Percentiles rank a stretch among this genome's conserved stretches.
Evolutionary conservation across 768 basidiomycete species (phyloP).

Genomic region (Lyophyllum atratum): DNA sequence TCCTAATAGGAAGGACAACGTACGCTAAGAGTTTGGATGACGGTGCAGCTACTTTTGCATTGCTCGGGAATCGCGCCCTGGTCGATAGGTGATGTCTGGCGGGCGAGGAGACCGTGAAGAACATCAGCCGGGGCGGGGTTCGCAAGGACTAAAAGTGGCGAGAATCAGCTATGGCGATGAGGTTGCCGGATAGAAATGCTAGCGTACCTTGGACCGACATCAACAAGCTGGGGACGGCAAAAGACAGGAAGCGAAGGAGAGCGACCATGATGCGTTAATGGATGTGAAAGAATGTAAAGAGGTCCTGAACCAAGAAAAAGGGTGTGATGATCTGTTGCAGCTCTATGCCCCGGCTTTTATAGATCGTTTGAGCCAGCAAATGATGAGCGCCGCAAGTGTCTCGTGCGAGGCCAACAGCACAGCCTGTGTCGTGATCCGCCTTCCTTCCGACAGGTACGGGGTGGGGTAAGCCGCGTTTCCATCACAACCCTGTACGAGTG

Average conservation of each 20-base stretch:
- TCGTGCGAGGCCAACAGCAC: too few species aligned
- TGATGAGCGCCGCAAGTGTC: too few species aligned
- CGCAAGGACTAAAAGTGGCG: not conserved
- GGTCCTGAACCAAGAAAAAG: not conserved
- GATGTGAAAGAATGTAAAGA: not conserved
- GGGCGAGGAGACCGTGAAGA: not conserved
- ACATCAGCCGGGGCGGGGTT: not conserved
- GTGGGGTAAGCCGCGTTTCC: not conserved
- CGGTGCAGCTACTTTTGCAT: slow-evolving; percentile 1
- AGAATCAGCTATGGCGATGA: not conserved
- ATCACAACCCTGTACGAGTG: not conserved
- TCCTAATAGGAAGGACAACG: not conserved
- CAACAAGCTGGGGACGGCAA: not conserved
- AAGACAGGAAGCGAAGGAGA: slow-evolving; percentile 1
- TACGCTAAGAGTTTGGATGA: not conserved
- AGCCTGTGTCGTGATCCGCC: not conserved
- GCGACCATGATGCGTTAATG: slow-evolving; percentile 6
- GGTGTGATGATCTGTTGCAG: not conserved
- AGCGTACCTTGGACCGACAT: slow-evolving; percentile 1
- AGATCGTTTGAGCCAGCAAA: too few species aligned
- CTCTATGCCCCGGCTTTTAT: not conserved
- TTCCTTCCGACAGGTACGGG: not conserved
- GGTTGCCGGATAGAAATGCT: not conserved
- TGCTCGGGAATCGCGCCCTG: not conserved
- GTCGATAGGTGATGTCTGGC: slow-evolving; percentile 1